Base-by-base conservation (phyloP, 2,329 filamentous ascomycete genomes). In the Daldinia sp. region DNA sequence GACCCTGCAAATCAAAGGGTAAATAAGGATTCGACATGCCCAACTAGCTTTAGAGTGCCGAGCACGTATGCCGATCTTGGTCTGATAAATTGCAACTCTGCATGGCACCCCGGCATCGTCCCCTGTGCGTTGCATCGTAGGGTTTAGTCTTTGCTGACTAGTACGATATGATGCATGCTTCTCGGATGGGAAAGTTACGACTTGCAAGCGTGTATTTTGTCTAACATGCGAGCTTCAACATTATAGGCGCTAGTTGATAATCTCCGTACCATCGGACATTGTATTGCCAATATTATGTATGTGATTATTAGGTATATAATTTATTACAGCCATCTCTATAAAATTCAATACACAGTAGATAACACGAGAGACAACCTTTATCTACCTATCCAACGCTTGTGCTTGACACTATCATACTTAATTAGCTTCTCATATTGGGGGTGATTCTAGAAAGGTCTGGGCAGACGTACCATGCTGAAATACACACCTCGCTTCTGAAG, bases 391-490 rank as follows among this genome's bases (percentile, higher is more conserved):
- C 32, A 75, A 52, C 15, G 73, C 72, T 60, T 75, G 73, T 25
- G 72, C 67, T 55, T 74, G 72, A 61, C 73, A 75, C 73, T 75
- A 43, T 52, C 8, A 3, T 35, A 8, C 6, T 62, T 23, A 39
- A 64, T 61, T 61, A 70, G 54, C 43, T 67, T 64, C 45, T 57
- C 21, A 34, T 41, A 30, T 39, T 11, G 25, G 30, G 9, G 9
- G 35, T 25, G 32, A 30, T 54, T 41, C 19, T 17, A 19, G 32
- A 13, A 54, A 49, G 39, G 45, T 35, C 43, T 39, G 35, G 50
- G 25, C 34, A 27, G 52, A 78, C 83, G 71, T 73, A 86, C 84
- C 84, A 87, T 86, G 59, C 82, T 79, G 77, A 81, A 85, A 63
- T 87, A 86, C 5, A 84, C 78, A 2, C 84, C 84, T 69, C 77